phyloP scores from a whole-genome alignment of 768 basidiomycete genomes.

The Boletus coccyginus region DNA sequence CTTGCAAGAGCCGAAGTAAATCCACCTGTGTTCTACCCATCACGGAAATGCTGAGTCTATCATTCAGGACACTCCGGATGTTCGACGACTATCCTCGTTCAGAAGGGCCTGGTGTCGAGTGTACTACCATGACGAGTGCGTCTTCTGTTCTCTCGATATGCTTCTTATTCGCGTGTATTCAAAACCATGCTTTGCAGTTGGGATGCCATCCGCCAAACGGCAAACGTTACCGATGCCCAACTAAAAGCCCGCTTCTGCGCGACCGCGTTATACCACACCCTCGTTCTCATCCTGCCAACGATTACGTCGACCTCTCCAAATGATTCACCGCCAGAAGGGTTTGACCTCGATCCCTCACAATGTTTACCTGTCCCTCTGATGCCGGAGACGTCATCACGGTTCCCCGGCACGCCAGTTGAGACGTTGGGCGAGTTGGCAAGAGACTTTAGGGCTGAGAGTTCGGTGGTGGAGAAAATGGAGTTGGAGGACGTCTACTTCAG shows the following conservation, averaged over 20 bases:
- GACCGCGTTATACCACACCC: constrained; percentile 73
- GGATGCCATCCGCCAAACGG: constrained; percentile 70
- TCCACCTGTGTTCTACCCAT: not conserved
- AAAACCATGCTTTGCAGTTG: constrained; percentile 51
- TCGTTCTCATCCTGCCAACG: constrained; percentile 45
- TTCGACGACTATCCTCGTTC: constrained; percentile 65
- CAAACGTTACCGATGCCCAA: constrained; percentile 73
- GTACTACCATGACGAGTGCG: constrained; percentile 87
- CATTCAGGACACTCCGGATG: constrained; percentile 65
- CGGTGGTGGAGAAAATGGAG: constrained; percentile 49
- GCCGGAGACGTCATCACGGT: constrained; percentile 64
- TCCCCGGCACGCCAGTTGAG: constrained; percentile 70
- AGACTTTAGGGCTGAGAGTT: constrained; percentile 65
- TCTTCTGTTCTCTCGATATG: constrained; percentile 9
- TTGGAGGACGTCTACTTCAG: constrained; percentile 62
- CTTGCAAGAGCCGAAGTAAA: constrained; percentile 54
- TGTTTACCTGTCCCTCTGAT: constrained; percentile 57
- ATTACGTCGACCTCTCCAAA: constrained; percentile 24
- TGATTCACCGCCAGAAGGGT: constrained; percentile 42
- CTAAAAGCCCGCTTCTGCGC: constrained; percentile 65
- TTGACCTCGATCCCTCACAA: constrained; percentile 53
- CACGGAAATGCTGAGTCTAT: constrained; percentile 1
- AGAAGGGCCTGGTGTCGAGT: constrained; percentile 84
- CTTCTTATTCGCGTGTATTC: not conserved
- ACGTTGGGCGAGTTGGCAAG: constrained; percentile 54